Conservation (phyloP, 176 grass and related monocot species). For the Stipa capillata region DNA sequence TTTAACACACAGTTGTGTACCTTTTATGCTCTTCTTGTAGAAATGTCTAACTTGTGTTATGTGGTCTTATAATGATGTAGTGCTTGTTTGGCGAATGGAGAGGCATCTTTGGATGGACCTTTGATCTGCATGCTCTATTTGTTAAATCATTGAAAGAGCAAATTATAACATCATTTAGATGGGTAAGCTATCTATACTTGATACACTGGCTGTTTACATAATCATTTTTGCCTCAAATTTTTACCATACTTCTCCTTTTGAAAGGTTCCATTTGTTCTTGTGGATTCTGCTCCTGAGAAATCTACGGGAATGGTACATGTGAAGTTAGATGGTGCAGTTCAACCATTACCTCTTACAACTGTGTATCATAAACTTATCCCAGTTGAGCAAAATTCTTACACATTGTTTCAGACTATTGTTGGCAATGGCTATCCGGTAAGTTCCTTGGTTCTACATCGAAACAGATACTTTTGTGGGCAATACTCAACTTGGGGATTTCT, state of each 20-base stretch:
- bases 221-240: not conserved
- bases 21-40: not conserved
- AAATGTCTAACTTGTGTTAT: conserved; percentile 23
- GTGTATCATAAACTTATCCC: conserved; percentile 83
- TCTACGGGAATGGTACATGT: conserved; percentile 41
- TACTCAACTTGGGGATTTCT: not conserved
- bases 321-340: conserved; percentile 49
- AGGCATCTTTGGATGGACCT: conserved; percentile 86
- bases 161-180: conserved; percentile 51
- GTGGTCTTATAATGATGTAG: conserved; percentile 33
- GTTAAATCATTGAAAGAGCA: conserved; percentile 75
- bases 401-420: conserved; percentile 77
- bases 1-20: not conserved
- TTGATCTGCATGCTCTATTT: conserved; percentile 85
- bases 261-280: conserved; percentile 78
- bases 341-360: conserved; percentile 80
- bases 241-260: conserved; percentile 8
- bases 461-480: not conserved
- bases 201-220: not conserved
- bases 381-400: conserved; percentile 68
- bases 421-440: conserved; percentile 84
- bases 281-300: conserved; percentile 29
- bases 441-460: conserved; percentile 15
- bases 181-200: conserved; percentile 41
- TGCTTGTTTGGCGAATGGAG: conserved; percentile 92